A percentile compares a stretch with the other conserved stretches of the same genome.
These are phyloP conservation scores for Coprinopsis sp. DNA, from an alignment of 768 basidiomycete species.

Conservation along the genomic window DNA sequence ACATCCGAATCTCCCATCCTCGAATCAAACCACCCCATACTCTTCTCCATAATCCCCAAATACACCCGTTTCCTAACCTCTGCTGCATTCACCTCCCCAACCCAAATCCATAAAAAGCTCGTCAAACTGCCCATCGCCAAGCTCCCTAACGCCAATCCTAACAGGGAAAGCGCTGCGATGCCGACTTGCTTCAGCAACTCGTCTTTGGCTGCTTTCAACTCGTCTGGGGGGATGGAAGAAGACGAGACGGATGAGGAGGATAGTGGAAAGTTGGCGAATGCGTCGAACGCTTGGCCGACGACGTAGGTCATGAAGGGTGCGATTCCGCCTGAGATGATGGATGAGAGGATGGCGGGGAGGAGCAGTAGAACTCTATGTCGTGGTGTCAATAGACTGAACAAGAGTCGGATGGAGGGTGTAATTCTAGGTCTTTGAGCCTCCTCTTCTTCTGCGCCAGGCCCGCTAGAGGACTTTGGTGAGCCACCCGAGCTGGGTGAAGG, in stretches of 20 bases:
- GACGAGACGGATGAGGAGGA: no score
- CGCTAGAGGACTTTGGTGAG: no score
- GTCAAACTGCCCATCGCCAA: conserved; percentile 72
- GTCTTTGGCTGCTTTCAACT: conserved; percentile 39
- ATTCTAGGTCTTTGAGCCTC: no score
- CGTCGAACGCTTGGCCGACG: conserved; percentile 72
- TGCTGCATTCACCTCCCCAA: conserved; percentile 76
- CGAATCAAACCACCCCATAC: conserved; percentile 89
- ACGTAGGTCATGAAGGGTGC: conserved; percentile 82
- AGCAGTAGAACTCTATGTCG: conserved; percentile 55
- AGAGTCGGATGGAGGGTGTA: conserved; percentile 52
- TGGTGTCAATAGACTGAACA: conserved; percentile 62
- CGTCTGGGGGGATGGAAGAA: no score
- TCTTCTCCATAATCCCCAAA: conserved; percentile 56
- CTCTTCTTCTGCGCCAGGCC: no score
- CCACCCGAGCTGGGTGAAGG: no score
- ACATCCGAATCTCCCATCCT: conserved; percentile 58
- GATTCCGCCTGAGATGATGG: conserved; percentile 61
- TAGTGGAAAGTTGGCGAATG: conserved; percentile 49
- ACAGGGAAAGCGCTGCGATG: conserved; percentile 57
- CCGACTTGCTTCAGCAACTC: conserved; percentile 54
- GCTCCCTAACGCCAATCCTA: conserved; percentile 61
- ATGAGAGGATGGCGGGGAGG: conserved; percentile 58
- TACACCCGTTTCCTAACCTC: conserved; percentile 68
- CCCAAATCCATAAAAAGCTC: conserved; percentile 79